phyloP scores from a whole-genome alignment of 2,329 filamentous ascomycete species.

The Juglanconis oblonga region DNA sequence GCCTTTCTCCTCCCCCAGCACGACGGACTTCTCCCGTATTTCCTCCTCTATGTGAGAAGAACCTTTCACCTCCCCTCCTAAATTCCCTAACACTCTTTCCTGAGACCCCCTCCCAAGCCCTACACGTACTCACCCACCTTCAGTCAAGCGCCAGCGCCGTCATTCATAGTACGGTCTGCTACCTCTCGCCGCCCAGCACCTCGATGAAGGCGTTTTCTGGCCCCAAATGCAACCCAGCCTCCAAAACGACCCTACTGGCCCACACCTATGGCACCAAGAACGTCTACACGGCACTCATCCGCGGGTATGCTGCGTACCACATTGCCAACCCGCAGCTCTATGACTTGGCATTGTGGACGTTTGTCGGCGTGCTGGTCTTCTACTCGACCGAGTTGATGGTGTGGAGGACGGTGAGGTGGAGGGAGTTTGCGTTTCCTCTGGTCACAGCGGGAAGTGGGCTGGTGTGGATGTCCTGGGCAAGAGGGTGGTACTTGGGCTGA shows the following conservation, averaged over 20 bases:
- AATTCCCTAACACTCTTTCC: no score
- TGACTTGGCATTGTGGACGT: slow-evolving; percentile 29
- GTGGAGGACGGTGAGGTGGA: slow-evolving; percentile 24
- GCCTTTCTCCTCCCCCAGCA: slow-evolving; percentile 3
- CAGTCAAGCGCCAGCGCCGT: slow-evolving; percentile 24
- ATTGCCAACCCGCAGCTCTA: slow-evolving; percentile 31
- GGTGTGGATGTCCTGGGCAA: slow-evolving; percentile 25
- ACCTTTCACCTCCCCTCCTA: neutral
- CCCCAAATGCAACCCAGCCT: slow-evolving; percentile 22
- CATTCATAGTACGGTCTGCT: slow-evolving; percentile 27
- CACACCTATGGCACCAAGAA: slow-evolving; percentile 35
- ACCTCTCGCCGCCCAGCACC: slow-evolving; percentile 20
- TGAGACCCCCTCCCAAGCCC: neutral
- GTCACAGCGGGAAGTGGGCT: slow-evolving; percentile 21
- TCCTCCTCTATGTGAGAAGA: slow-evolving; percentile 25
- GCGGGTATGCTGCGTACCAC: slow-evolving; percentile 32
- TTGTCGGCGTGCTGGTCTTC: slow-evolving; percentile 30
- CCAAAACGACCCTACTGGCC: slow-evolving; percentile 26
- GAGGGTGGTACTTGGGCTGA: slow-evolving; percentile 22
- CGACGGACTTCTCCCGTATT: slow-evolving; percentile 28
- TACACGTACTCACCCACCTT: neutral
- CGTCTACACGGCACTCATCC: slow-evolving; percentile 32
- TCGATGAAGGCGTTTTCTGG: slow-evolving; percentile 28
- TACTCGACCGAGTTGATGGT: slow-evolving; percentile 27
- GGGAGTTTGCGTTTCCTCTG: slow-evolving; percentile 24